These are phyloP conservation scores for Metarhizium anisopliae DNA, from an alignment of 2,329 filamentous ascomycete species.

Conservation along the genomic window DNA sequence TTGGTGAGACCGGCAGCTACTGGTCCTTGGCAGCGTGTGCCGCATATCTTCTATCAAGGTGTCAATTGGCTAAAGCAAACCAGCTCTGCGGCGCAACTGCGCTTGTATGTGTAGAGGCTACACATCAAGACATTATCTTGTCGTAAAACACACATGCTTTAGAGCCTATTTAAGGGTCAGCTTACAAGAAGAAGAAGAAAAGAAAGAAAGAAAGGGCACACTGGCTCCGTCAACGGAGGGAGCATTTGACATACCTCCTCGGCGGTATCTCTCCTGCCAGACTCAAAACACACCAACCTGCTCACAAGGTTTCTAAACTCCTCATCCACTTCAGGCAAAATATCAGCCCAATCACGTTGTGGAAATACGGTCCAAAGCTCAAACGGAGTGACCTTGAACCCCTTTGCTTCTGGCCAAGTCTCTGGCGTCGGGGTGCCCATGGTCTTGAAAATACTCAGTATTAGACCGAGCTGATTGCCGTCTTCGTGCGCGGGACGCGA, in stretches of 20 bases:
- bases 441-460: slow-evolving; percentile 86
- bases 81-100: not conserved
- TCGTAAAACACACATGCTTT: not conserved
- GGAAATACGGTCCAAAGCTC: slow-evolving; percentile 78
- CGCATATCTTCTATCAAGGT: too few species aligned
- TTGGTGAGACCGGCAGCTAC: too few species aligned
- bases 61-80: not conserved
- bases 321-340: slow-evolving; percentile 54
- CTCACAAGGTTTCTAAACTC: slow-evolving; percentile 57
- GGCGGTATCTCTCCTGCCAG: slow-evolving; percentile 56
- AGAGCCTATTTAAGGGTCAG: not conserved
- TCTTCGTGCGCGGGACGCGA: slow-evolving; percentile 64
- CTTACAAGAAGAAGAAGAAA: not conserved
- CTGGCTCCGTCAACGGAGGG: not conserved
- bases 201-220: too few species aligned
- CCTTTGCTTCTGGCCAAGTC: slow-evolving; percentile 71
- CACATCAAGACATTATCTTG: not conserved
- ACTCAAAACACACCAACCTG: slow-evolving; percentile 62
- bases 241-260: slow-evolving; percentile 23
- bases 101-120: not conserved
- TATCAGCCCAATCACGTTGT: slow-evolving; percentile 54
- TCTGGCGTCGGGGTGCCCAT: slow-evolving; percentile 76
- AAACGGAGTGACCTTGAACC: slow-evolving; percentile 70
- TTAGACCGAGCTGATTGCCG: slow-evolving; percentile 83
- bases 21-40: too few species aligned